Evolutionary conservation across 768 basidiomycete species (phyloP).

Genomic region (Termitomyces sp.): DNA sequence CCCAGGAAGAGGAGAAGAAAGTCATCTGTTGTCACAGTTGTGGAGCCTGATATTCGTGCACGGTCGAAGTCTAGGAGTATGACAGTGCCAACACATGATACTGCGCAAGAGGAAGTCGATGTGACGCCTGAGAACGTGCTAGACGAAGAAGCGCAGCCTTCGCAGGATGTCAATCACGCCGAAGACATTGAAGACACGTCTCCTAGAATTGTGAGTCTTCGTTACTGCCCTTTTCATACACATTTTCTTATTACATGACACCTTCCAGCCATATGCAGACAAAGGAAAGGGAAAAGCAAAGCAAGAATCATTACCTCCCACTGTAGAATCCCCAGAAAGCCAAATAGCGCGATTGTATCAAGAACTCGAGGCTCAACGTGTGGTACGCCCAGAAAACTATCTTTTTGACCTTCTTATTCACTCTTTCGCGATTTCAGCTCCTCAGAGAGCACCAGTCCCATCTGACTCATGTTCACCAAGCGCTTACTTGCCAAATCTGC

Average conservation of each 20-base stretch:
- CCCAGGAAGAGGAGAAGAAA: constrained; percentile 32
- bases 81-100: constrained; percentile 9
- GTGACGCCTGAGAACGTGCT: neutral
- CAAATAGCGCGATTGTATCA: constrained; percentile 38
- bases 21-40: constrained; percentile 24
- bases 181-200: constrained; percentile 3
- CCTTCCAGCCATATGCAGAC: constrained; percentile 21
- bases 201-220: constrained; percentile 18
- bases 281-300: constrained; percentile 39
- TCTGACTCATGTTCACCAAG: constrained; percentile 53
- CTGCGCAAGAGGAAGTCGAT: neutral
- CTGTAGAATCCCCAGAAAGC: constrained; percentile 15
- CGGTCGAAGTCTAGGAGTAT: constrained; percentile 15
- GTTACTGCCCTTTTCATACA: neutral
- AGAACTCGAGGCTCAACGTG: constrained; percentile 36
- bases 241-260: neutral
- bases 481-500: constrained; percentile 76
- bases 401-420: neutral
- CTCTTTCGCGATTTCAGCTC: constrained; percentile 28
- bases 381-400: constrained; percentile 24
- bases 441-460: constrained; percentile 50
- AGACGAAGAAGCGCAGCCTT: neutral
- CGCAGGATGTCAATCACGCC: neutral
- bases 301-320: constrained; percentile 17
- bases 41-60: constrained; percentile 8